Base-by-base conservation (phyloP, 2,329 filamentous ascomycete genomes). In the Lachnellula subtilissima region DNA sequence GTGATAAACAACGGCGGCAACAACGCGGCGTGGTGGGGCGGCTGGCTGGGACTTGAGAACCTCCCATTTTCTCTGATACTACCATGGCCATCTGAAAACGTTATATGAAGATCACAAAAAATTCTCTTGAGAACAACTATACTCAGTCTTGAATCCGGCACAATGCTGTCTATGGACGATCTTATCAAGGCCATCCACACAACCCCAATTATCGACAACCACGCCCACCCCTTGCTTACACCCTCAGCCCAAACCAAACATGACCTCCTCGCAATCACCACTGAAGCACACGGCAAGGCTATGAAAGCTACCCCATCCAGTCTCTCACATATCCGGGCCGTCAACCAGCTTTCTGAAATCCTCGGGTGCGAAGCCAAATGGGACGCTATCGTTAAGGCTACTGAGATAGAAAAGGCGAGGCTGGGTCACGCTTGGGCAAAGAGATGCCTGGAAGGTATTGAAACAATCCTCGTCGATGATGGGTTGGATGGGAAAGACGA, bases 381-480 rank as follows among this genome's bases (percentile, higher is more conserved):
- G 79, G 70, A 76, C 3, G 77, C 78, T 4, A 75, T 86, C 32
- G 36, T 54, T 2, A 53, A 57, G 48, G 65, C 65, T 4, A 64
- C 66, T n/a, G 56, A 66, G 5, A n/a, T 54, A 6, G 61, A 68
- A 50, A 65, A 57, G 15, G 49, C 49, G 2, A 67, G 64, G 35
- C 58, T 59, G 11, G 61, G 81, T 54, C 74, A 83, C 5, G 78
- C 71, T 2, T 84, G 91, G 76, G 76, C 82, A 11, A 76, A 74
- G 46, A 77, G 76, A 59, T 94, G 89, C 64, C 77, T 95, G 4
- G 72, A 81, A 12, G 89, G 89, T 1, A 88, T 89, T 28, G 84
- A 92, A 68, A 83, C 81, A 1, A 76, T 93, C 11, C 76, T 95
- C 1, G 79, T 95, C n/a, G 90, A 94, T 63, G 89, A 94, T 70